A percentile compares a stretch with the other conserved stretches of the same genome.
These are phyloP conservation scores for Aspergillus aculeatinus DNA, from an alignment of 2,329 filamentous ascomycete genomes.

Conservation along the genomic window DNA sequence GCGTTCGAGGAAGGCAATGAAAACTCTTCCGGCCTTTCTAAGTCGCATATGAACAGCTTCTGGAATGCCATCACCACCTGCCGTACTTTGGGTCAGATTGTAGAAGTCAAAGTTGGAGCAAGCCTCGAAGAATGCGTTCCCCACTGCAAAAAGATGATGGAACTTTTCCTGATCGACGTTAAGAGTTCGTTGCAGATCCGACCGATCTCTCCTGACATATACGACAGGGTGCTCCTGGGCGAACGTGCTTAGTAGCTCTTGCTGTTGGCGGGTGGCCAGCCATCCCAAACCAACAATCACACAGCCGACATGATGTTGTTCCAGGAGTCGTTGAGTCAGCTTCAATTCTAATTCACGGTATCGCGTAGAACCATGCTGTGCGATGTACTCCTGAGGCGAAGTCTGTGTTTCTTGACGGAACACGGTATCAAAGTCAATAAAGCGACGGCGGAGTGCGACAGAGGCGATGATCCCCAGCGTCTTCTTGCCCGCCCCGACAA, in stretches of 20 bases:
- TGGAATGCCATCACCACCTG: not conserved
- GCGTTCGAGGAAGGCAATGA: not conserved
- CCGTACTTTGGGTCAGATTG: not conserved
- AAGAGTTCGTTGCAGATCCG: constrained; percentile 14
- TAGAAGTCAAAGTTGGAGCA: constrained; percentile 22
- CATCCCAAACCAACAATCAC: constrained; percentile 68
- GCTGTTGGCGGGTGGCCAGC: constrained; percentile 53
- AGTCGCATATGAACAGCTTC: not conserved
- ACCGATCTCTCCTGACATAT: constrained; percentile 56
- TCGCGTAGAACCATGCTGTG: constrained; percentile 56
- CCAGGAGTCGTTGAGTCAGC: constrained; percentile 57
- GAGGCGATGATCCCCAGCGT: constrained; percentile 71
- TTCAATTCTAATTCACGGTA: constrained; percentile 62
- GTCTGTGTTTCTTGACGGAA: constrained; percentile 55
- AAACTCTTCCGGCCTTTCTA: not conserved
- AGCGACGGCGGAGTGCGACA: constrained; percentile 59
- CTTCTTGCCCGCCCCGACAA: constrained; percentile 70
- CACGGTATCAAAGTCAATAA: constrained; percentile 47
- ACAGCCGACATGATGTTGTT: constrained; percentile 45
- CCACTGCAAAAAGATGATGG: constrained; percentile 13
- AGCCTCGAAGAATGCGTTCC: constrained; percentile 36
- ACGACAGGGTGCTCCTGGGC: constrained; percentile 64
- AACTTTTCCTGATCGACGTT: constrained; percentile 26
- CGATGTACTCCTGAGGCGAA: constrained; percentile 59
- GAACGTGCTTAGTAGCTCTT: constrained; percentile 57